Conservation (phyloP, 164 flowering plant species). For the Chloranthus sessilifolius region DNA sequence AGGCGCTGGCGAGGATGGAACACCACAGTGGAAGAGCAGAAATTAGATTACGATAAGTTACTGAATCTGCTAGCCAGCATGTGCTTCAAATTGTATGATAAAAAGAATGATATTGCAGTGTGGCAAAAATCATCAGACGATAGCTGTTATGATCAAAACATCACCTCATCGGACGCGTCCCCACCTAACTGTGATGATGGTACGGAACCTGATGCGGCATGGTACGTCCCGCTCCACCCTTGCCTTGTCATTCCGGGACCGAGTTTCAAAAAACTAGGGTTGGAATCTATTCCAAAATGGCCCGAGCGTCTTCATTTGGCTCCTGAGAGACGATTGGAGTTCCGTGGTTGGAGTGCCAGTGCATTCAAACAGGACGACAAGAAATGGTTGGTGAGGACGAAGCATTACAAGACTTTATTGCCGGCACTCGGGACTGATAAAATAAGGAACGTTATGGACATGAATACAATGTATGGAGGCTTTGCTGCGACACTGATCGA, state of each 20-base stretch:
- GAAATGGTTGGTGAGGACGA: slow-evolving; percentile 75
- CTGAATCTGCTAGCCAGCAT: slow-evolving; percentile 66
- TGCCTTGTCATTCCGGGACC: slow-evolving; percentile 70
- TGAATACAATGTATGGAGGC: slow-evolving; percentile 93
- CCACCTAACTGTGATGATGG: slow-evolving; percentile 89
- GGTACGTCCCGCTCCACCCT: slow-evolving; percentile 87
- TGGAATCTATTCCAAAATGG: slow-evolving; percentile 71
- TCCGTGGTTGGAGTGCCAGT: slow-evolving; percentile 66
- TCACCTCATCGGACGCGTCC: slow-evolving; percentile 43
- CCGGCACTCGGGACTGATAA: slow-evolving; percentile 74
- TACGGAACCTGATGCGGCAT: slow-evolving; percentile 78
- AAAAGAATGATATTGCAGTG: slow-evolving; percentile 92
- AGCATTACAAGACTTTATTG: slow-evolving; percentile 86
- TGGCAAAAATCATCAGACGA: slow-evolving; percentile 76
- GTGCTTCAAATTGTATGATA: slow-evolving; percentile 82
- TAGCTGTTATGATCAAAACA: slow-evolving; percentile 60
- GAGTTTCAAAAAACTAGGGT: slow-evolving; percentile 35
- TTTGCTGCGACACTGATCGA: slow-evolving; percentile 77
- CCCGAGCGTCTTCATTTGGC: slow-evolving; percentile 62
- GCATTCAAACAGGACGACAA: slow-evolving; percentile 80
- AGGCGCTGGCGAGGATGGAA: slow-evolving; percentile 94
- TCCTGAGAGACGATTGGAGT: slow-evolving; percentile 68
- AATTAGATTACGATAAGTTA: slow-evolving; percentile 73
- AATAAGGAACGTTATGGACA: slow-evolving; percentile 94
- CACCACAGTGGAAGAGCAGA: slow-evolving; percentile 86